Evolutionary conservation across 306 rosid genomes (phyloP).

Genomic region (Quercus variabilis): DNA sequence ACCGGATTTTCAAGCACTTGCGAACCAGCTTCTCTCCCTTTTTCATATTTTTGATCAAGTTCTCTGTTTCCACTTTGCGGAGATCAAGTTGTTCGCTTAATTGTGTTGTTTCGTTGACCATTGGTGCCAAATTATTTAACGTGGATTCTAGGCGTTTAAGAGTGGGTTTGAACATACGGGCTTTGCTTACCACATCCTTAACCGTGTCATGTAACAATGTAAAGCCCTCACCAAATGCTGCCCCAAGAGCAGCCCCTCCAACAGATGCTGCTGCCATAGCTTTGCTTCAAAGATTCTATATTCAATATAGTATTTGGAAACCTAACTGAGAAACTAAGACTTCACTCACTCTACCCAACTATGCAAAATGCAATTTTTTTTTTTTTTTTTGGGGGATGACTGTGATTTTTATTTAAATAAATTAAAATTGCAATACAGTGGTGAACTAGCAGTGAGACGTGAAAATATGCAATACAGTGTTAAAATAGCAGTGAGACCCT

Average conservation of each 20-base stretch:
- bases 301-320: no score
- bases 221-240: neutral
- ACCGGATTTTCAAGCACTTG: neutral
- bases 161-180: neutral
- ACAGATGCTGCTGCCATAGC: neutral
- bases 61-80: neutral
- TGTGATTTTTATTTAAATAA: no score
- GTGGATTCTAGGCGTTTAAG: neutral
- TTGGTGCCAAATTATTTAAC: neutral
- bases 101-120: slow-evolving; percentile 2
- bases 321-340: neutral
- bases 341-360: neutral
- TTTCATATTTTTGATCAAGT: neutral
- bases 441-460: no score
- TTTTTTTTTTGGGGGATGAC: no score
- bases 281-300: neutral
- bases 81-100: neutral
- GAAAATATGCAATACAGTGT: no score
- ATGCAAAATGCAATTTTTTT: no score
- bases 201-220: neutral
- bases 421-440: no score
- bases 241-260: neutral
- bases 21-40: neutral
- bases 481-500: no score
- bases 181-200: neutral